Conservation (phyloP, 345 rosid species). For the Arabis alpina region DNA sequence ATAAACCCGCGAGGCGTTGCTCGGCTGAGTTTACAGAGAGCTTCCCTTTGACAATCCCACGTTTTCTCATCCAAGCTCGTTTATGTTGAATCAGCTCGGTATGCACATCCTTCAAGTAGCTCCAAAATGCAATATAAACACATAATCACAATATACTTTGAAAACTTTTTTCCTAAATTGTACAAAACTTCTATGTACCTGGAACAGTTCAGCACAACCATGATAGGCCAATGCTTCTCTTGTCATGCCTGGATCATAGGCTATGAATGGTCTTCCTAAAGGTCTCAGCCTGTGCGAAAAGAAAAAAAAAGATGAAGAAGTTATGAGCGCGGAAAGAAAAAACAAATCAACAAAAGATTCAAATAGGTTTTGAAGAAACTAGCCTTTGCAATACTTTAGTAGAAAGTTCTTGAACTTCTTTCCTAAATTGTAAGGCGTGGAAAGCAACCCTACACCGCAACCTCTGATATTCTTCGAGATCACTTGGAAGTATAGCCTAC, state of each 20-base stretch:
- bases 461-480: conserved; percentile 90
- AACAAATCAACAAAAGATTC: background rate
- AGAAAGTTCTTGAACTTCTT: conserved; percentile 89
- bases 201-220: conserved; percentile 98
- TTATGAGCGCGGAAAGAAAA: background rate
- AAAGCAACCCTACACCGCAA: conserved; percentile 92
- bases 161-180: background rate
- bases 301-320: background rate
- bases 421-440: conserved; percentile 81
- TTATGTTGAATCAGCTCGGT: conserved; percentile 94
- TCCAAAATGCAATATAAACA: conserved; percentile 52
- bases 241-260: conserved; percentile 96
- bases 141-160: background rate
- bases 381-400: conserved; percentile 77
- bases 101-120: conserved; percentile 90
- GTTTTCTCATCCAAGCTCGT: conserved; percentile 92
- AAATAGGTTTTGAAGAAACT: conserved; percentile 20
- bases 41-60: conserved; percentile 75
- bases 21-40: conserved; percentile 66
- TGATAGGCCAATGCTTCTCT: conserved; percentile 94
- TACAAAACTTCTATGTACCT: conserved; percentile 59
- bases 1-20: conserved; percentile 71
- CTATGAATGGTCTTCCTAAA: conserved; percentile 86
- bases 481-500: conserved; percentile 80
- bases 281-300: conserved; percentile 63